phyloP scores from a whole-genome alignment of 2,329 filamentous ascomycete species.

The Sphaerulina musiva region DNA sequence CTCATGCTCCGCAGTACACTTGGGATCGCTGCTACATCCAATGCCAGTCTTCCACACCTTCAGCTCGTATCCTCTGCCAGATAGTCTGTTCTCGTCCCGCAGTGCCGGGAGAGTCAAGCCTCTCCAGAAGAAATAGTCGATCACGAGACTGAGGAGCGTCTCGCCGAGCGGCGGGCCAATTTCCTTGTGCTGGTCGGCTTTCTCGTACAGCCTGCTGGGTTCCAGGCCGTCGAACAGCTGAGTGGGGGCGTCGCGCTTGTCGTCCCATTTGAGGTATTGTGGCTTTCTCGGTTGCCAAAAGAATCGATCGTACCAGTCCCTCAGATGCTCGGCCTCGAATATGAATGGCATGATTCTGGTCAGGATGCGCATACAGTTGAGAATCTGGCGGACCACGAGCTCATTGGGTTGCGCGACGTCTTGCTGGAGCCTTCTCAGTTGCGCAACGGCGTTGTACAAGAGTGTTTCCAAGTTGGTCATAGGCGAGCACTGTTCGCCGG shows the following conservation, averaged over 20 bases:
- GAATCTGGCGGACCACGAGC: slow-evolving; percentile 75
- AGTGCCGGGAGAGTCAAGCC: slow-evolving; percentile 70
- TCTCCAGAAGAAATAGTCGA: slow-evolving; percentile 86
- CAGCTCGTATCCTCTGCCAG: slow-evolving; percentile 61
- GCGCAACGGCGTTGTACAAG: slow-evolving; percentile 28
- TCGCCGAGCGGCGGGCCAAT: slow-evolving; percentile 82
- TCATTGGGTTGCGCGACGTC: slow-evolving; percentile 34
- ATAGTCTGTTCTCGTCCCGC: slow-evolving; percentile 22
- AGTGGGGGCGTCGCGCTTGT: slow-evolving; percentile 21
- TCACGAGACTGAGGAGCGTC: slow-evolving; percentile 81
- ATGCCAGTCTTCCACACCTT: slow-evolving; percentile 98
- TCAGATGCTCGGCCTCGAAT: slow-evolving; percentile 79
- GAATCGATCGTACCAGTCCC: slow-evolving; percentile 83
- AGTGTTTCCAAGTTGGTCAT: slow-evolving; percentile 33
- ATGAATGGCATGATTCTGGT: slow-evolving; percentile 85
- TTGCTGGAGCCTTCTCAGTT: slow-evolving; percentile 23
- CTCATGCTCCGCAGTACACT: slow-evolving; percentile 85
- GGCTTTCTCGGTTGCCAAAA: slow-evolving; percentile 60
- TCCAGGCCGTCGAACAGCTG: slow-evolving; percentile 35
- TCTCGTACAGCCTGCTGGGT: slow-evolving; percentile 48
- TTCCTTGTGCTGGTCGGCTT: slow-evolving; percentile 46
- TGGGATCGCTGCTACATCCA: slow-evolving; percentile 82
- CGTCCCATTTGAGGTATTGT: slow-evolving; percentile 25
- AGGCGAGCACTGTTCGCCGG: slow-evolving; percentile 17
- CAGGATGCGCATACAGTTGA: slow-evolving; percentile 90